A percentile compares a stretch with the other conserved stretches of the same genome.
These are phyloP conservation scores for Nemania sp. DNA, from an alignment of 2,329 filamentous ascomycete genomes.

Conservation along the genomic window DNA sequence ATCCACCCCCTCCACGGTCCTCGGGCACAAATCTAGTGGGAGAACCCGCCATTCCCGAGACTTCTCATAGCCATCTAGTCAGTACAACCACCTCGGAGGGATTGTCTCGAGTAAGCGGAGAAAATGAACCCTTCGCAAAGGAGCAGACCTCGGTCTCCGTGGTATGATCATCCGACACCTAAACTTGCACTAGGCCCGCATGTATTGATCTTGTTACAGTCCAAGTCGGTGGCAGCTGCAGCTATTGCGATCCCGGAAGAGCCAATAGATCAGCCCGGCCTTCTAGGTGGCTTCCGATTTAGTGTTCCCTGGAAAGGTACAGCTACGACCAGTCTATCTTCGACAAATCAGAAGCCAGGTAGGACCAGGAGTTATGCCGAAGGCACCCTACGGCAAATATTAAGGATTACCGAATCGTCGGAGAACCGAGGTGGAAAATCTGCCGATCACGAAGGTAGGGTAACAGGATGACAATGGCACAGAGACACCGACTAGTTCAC, in stretches of 20 bases:
- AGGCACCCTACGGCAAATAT: constrained; percentile 65
- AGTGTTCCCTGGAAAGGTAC: constrained; percentile 61
- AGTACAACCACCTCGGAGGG: constrained; percentile 26
- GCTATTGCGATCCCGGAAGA: constrained; percentile 47
- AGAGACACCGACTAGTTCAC: background rate
- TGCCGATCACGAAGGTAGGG: constrained; percentile 10
- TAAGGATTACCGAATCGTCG: constrained; percentile 55
- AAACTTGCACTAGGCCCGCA: background rate
- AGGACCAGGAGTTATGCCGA: constrained; percentile 63
- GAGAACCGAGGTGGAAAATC: constrained; percentile 25
- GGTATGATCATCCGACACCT: constrained; percentile 19
- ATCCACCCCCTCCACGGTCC: constrained; percentile 18
- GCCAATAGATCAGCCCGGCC: constrained; percentile 33
- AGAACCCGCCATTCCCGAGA: constrained; percentile 68
- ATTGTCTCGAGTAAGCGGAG: background rate
- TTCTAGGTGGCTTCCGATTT: constrained; percentile 57
- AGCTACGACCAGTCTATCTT: constrained; percentile 35
- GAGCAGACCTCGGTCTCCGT: constrained; percentile 29
- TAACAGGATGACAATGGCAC: constrained; percentile 16
- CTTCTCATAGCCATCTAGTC: constrained; percentile 57
- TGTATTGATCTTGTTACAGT: constrained; percentile 34
- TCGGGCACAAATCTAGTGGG: constrained; percentile 61
- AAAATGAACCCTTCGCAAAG: constrained; percentile 9
- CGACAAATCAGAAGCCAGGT: constrained; percentile 36
- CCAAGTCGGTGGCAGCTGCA: constrained; percentile 47